A percentile compares a stretch with the other conserved stretches of the same genome.
Conservation (phyloP, 306 rosid species). For the Coriaria nepalensis region DNA sequence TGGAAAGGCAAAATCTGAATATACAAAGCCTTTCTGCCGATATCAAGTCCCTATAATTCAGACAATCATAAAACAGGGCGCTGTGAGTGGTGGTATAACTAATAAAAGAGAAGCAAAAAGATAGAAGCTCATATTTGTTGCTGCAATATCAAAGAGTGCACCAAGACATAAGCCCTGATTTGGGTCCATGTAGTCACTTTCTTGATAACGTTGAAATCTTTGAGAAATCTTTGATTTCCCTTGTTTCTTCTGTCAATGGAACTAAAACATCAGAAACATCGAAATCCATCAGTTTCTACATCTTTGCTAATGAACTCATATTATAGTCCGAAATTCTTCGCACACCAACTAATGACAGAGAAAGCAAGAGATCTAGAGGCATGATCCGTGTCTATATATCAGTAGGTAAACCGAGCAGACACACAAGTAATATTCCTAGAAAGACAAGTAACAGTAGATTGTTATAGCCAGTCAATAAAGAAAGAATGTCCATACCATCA, state of each 20-base stretch:
- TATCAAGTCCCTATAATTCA: conserved; percentile 69
- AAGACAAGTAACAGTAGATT: too few species aligned
- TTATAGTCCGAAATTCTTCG: too few species aligned
- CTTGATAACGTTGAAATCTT: conserved; percentile 60
- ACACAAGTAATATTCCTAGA: too few species aligned
- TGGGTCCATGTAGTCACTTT: conserved; percentile 87
- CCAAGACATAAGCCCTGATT: conserved; percentile 81
- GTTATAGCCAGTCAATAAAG: too few species aligned
- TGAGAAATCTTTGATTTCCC: conserved; percentile 41
- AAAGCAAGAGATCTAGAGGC: too few species aligned
- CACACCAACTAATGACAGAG: too few species aligned
- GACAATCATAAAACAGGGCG: conserved; percentile 8
- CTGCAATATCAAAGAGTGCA: conserved; percentile 90
- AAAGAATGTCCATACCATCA: too few species aligned
- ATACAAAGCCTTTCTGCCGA: conserved; percentile 83
- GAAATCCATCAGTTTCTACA: background rate
- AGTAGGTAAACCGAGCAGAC: too few species aligned
- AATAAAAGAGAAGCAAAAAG: conserved; percentile 3
- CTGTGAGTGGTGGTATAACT: background rate
- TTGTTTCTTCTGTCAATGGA: conserved; percentile 51
- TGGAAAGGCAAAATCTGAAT: conserved; percentile 87
- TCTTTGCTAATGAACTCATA: too few species aligned
- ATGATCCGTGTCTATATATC: too few species aligned
- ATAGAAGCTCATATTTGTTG: conserved; percentile 59
- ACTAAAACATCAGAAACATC: conserved; percentile 13